Evolutionary conservation across 768 basidiomycete species (phyloP).

Genomic region (Butyriboletus loyo): DNA sequence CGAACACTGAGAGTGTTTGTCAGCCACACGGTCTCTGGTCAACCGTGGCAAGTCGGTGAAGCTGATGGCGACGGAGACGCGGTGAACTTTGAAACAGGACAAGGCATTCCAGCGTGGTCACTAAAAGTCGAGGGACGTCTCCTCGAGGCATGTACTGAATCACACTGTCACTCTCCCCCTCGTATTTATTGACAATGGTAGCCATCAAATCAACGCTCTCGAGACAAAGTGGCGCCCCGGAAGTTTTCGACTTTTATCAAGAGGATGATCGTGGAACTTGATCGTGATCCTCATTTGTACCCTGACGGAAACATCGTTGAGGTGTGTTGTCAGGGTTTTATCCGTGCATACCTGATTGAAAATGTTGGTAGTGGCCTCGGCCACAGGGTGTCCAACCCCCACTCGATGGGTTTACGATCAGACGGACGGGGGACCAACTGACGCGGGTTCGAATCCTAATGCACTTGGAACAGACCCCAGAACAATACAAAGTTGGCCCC

Average conservation of each 20-base stretch:
- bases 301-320: slow-evolving; percentile 88
- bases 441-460: slow-evolving; percentile 82
- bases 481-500: slow-evolving; percentile 75
- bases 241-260: slow-evolving; percentile 88
- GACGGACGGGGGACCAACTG: slow-evolving; percentile 74
- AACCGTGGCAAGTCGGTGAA: slow-evolving; percentile 74
- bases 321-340: slow-evolving; percentile 40
- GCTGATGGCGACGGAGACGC: slow-evolving; percentile 33
- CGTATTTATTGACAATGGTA: slow-evolving; percentile 22
- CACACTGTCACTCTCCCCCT: background rate
- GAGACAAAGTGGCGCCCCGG: slow-evolving; percentile 59
- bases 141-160: slow-evolving; percentile 56
- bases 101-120: slow-evolving; percentile 87
- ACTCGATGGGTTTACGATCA: slow-evolving; percentile 84
- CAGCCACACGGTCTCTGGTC: slow-evolving; percentile 83
- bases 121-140: slow-evolving; percentile 85
- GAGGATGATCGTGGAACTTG: slow-evolving; percentile 81
- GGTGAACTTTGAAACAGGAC: slow-evolving; percentile 73
- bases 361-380: slow-evolving; percentile 55
- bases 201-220: slow-evolving; percentile 58
- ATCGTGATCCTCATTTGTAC: slow-evolving; percentile 77
- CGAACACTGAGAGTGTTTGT: slow-evolving; percentile 83
- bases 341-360: background rate
- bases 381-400: slow-evolving; percentile 52
- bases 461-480: slow-evolving; percentile 82